Evolutionary conservation across 2,329 filamentous ascomycete genomes (phyloP), one percentile per base, ranked within the genome.

Genomic region (Pyrenophora seminiperda): DNA sequence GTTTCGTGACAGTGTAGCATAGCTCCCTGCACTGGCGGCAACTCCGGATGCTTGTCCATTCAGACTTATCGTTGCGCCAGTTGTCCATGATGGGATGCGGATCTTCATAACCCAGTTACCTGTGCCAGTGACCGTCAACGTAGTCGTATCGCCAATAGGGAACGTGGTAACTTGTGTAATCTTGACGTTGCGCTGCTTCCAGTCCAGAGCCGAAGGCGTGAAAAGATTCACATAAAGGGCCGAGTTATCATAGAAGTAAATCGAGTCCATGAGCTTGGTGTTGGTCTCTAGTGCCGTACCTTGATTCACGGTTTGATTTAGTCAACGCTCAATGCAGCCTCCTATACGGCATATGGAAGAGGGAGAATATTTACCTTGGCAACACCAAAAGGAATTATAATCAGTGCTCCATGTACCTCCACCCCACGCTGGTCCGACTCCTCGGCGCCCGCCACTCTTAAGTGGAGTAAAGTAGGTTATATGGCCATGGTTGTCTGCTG

Each of bases 321-420:
- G 38, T 14, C 15, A 41, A 41, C 11, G 27, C 15, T 31, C 17
- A 41, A 31, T 31, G 2, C 5, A 20, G 27, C 13, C 11, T 41
- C 3, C 1, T 3, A 41, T n/a, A 11, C 11, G 3, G 17, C 13
- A 31, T 30, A 24, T 15, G 17, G 27, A 41, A 5, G 11, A 20
- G 27, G 13, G 17, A 19, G 2, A 14, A 20, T 5, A 5, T 3
- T 41, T 14, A 41, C 38, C 38, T 31, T 41, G 38, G 45, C 79
- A 82, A 61, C 79, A 82, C 80, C 80, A 82, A 62, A 81, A 79
- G 0, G 76, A 78, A 40, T 77, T 67, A 55, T 81, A 79, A 53
- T 81, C 79, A 1, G 80, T 82, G 34, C 76, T 79, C 77, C 78
- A 83, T 0, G 78, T 81, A 18, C 80, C 79, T 0, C 80, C 79